phyloP scores from a whole-genome alignment of 2,329 filamentous ascomycete genomes.

The Helotiales sp. region DNA sequence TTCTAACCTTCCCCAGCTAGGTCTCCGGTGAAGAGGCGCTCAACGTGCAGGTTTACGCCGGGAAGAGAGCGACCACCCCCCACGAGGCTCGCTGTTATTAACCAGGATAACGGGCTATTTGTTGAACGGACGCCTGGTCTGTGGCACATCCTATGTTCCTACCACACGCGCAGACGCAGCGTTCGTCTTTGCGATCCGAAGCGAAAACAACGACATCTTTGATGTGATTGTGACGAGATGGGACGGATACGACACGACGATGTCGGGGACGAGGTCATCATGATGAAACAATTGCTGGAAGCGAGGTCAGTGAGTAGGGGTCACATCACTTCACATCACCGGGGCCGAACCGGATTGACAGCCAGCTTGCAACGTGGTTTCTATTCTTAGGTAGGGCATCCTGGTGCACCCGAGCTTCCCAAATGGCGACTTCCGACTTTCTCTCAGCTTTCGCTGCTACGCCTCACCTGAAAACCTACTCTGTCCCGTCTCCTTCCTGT shows the following conservation, averaged over 20 bases:
- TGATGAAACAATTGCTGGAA: constrained; percentile 19
- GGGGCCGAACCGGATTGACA: constrained; percentile 6
- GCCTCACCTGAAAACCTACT: background rate
- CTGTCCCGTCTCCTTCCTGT: background rate
- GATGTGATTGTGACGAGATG: background rate
- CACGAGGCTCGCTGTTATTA: constrained; percentile 3
- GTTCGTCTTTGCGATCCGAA: background rate
- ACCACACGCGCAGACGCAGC: background rate
- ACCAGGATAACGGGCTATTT: background rate
- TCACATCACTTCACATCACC: constrained; percentile 1
- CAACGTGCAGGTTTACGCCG: background rate
- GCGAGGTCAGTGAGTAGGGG: background rate
- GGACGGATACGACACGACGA: background rate
- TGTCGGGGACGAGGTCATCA: constrained; percentile 1
- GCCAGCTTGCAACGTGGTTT: constrained; percentile 27
- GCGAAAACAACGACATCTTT: background rate
- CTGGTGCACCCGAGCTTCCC: background rate
- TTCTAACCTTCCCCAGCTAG: background rate
- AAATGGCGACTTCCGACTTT: constrained; percentile 7
- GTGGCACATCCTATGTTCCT: background rate
- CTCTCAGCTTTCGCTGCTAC: background rate
- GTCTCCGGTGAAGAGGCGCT: background rate
- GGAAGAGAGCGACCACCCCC: background rate
- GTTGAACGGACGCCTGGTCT: background rate
- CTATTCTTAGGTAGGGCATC: constrained; percentile 32